Percentiles rank a stretch among this genome's conserved stretches.
phyloP scores from a whole-genome alignment of 129 eudicot species.

The Ambrosia artemisiifolia region DNA sequence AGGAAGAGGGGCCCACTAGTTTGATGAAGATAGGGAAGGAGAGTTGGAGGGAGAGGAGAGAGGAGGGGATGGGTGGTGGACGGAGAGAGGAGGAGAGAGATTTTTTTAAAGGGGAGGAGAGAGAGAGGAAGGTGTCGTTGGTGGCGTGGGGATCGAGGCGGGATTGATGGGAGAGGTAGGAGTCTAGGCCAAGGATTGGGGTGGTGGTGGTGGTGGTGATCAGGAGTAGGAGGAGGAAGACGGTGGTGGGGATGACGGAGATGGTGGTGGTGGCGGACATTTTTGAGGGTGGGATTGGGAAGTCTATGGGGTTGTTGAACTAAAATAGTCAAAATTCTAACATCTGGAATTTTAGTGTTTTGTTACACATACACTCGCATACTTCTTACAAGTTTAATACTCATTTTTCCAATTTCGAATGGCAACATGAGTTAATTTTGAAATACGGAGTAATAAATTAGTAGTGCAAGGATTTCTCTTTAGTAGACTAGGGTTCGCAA shows the following conservation, averaged over 20 bases:
- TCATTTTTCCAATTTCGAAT: too few species aligned
- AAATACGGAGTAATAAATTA: too few species aligned
- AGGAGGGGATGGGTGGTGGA: conserved; percentile 44
- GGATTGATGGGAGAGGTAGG: conserved; percentile 65
- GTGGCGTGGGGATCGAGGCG: conserved; percentile 70
- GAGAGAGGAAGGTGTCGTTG: conserved; percentile 74
- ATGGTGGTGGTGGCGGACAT: conserved; percentile 34
- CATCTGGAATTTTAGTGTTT: background rate
- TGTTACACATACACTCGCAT: background rate
- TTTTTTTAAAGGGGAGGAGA: conserved; percentile 50
- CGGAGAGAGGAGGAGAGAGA: conserved; percentile 47
- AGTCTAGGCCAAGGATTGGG: conserved; percentile 66
- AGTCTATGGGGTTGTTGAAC: conserved; percentile 5
- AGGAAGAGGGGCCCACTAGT: conserved; percentile 69
- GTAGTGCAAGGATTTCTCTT: too few species aligned
- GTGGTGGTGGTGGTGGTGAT: conserved; percentile 26
- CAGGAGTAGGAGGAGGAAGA: conserved; percentile 32
- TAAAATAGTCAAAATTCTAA: background rate
- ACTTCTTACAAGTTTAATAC: background rate
- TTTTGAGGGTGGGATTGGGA: conserved; percentile 21
- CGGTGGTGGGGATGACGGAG: conserved; percentile 28
- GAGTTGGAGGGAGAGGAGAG: conserved; percentile 57
- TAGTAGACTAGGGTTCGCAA: too few species aligned
- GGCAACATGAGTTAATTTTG: too few species aligned
- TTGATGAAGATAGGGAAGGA: conserved; percentile 61